Percentiles rank a stretch among this genome's conserved stretches.
phyloP scores from a whole-genome alignment of 176 grass and related monocot species.

The Avena eriantha region DNA sequence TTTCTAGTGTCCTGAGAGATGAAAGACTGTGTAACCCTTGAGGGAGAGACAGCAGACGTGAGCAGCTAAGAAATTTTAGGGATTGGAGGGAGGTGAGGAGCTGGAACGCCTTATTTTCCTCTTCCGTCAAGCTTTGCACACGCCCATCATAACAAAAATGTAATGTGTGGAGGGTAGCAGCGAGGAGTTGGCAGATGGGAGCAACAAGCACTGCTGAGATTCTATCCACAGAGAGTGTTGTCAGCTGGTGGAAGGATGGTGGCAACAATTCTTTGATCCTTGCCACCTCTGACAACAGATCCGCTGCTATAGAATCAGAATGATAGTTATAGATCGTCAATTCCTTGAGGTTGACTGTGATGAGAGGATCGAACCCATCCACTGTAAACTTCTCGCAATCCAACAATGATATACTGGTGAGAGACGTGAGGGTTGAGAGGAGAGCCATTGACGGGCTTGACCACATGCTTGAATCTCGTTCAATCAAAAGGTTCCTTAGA shows the following conservation, averaged over 20 bases:
- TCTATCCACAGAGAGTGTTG: background rate
- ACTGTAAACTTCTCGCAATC: background rate
- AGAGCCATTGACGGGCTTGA: slow-evolving; percentile 1
- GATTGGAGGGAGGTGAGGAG: slow-evolving; percentile 17
- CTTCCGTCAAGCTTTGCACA: background rate
- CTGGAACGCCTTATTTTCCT: background rate
- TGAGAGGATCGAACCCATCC: background rate
- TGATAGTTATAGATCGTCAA: slow-evolving; percentile 2
- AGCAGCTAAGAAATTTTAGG: background rate
- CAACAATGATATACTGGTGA: slow-evolving; percentile 3
- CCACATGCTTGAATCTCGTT: background rate
- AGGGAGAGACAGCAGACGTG: background rate
- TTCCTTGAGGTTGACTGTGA: slow-evolving; percentile 16
- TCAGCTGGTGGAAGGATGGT: background rate
- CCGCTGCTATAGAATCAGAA: background rate
- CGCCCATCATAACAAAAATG: background rate
- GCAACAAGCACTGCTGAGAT: slow-evolving; percentile 4
- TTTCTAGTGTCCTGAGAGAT: background rate
- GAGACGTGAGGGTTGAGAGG: slow-evolving; percentile 1
- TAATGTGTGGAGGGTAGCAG: background rate
- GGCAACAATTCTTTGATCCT: background rate
- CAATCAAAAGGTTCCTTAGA: background rate
- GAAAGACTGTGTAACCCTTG: background rate
- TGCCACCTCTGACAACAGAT: background rate
- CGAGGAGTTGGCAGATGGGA: background rate